phyloP scores from a whole-genome alignment of 371 early-diverging fungal genomes.

The Mortierella sp. region DNA sequence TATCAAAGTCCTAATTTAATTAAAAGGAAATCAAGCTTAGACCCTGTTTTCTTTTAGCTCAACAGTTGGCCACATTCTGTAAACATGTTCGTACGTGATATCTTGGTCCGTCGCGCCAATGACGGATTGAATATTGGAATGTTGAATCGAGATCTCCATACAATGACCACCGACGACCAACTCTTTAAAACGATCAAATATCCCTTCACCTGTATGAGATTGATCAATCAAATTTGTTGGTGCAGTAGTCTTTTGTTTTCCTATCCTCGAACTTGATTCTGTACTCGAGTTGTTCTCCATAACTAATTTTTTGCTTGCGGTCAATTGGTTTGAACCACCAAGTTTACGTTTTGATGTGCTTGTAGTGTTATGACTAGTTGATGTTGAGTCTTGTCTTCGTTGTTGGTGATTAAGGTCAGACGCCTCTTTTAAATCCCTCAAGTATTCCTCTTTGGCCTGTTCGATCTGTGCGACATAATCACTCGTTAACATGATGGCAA shows the following conservation, averaged over 20 bases:
- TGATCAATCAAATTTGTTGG: background rate
- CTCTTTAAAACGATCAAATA: conserved; percentile 44
- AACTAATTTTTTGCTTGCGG: background rate
- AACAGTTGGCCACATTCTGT: background rate
- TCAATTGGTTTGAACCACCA: background rate
- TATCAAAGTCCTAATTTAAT: conserved; percentile 29
- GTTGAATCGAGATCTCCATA: conserved; percentile 47
- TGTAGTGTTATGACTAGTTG: background rate
- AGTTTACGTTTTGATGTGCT: background rate
- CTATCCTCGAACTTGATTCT: background rate
- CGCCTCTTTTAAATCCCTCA: conserved; percentile 15
- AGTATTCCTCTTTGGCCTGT: conserved; percentile 42
- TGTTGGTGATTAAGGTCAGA: background rate
- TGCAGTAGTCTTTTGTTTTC: background rate
- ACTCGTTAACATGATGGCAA: conserved; percentile 50
- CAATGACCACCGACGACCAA: conserved; percentile 31
- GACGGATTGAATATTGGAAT: conserved; percentile 35
- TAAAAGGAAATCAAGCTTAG: background rate
- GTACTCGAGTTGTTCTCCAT: background rate
- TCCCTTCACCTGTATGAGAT: conserved; percentile 4
- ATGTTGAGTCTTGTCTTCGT: background rate
- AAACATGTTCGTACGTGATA: conserved; percentile 36
- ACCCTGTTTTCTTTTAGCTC: background rate
- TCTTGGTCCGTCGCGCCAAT: conserved; percentile 48
- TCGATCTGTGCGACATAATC: conserved; percentile 45